Base-by-base conservation (phyloP, 805 yeast genomes). In the Saccharomycopsis fibuligera region DNA sequence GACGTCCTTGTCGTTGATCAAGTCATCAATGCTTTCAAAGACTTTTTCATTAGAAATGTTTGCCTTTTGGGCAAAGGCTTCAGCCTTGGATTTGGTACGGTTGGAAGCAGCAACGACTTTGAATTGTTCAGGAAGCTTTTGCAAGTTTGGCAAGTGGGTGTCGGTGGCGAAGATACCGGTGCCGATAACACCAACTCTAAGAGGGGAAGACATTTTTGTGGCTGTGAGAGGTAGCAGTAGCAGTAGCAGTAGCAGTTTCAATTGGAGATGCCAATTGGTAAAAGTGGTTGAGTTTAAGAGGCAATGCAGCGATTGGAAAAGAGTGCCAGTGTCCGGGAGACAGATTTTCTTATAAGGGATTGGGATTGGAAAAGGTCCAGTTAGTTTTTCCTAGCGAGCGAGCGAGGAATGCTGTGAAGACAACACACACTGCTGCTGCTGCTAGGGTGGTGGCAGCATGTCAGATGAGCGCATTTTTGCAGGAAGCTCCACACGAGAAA, bases 161-260 rank as follows among this genome's bases (percentile, higher is more conserved):
- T 83, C 86, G 25, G 78, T 77, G 54, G 98, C 97, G 62, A 91
- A 91, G 59, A 91, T 86, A 58, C 93, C 93, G 3, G 93, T 85
- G 48, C 93, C 93, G 49, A 84, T 75, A 41, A 84, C 68, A 46
- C 85, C 88, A 44, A 81, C 76, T 61, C 77, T 82, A 41, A 29
- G 31, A 9, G 12, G 12, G 31, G 31, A 29, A 29, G 12, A 29
- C 31, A 8, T 8, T 29, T 29, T 29, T 8, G 31, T 9, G 31
- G 31, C 31, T 29, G 12, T 29, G 31, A 29, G 12, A 29, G 12
- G 12, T 12, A 29, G 33, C 22, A 23, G 29, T 16, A 6, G 17
- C 38, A 35, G 17, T 9, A 35, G 38, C 17, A 35, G 16, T 22
- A 22, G 19, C 38, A n/a, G 38, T 35, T 35, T 30, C 33, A 14